A percentile compares a stretch with the other conserved stretches of the same genome.
These are phyloP conservation scores for Ceratocystis destructans DNA, from an alignment of 2,329 filamentous ascomycete genomes.

Conservation along the genomic window DNA sequence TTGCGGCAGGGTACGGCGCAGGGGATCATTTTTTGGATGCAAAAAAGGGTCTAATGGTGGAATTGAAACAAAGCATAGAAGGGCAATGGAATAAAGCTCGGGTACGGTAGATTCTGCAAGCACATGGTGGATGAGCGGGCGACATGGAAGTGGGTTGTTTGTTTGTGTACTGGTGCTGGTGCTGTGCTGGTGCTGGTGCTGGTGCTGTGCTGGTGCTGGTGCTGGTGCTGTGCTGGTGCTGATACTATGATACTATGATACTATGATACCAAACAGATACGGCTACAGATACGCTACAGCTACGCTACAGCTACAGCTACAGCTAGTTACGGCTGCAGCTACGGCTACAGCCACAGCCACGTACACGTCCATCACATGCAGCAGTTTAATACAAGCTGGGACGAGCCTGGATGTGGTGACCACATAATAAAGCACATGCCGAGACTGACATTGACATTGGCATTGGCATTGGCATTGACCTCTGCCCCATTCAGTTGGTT, in stretches of 20 bases:
- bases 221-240: no score
- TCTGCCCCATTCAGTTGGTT: neutral
- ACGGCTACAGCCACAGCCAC: no score
- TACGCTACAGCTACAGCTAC: neutral
- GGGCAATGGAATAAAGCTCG: neutral
- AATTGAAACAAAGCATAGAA: neutral
- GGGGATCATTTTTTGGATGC: neutral
- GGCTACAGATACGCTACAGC: no score
- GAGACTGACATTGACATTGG: neutral
- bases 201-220: no score
- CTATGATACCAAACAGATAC: neutral
- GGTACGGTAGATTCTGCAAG: neutral
- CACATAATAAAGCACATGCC: neutral
- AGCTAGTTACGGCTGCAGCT: neutral
- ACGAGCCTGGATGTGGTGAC: neutral
- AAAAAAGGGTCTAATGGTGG: neutral
- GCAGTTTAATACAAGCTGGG: no score
- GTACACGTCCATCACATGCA: no score
- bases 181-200: no score
- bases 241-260: no score
- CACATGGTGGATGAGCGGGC: neutral
- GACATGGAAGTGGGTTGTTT: neutral
- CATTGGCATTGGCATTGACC: neutral
- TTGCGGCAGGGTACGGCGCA: neutral
- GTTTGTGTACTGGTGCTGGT: neutral